phyloP scores from a whole-genome alignment of 108 stramenopile genomes.

The Cyclotella baltica region DNA sequence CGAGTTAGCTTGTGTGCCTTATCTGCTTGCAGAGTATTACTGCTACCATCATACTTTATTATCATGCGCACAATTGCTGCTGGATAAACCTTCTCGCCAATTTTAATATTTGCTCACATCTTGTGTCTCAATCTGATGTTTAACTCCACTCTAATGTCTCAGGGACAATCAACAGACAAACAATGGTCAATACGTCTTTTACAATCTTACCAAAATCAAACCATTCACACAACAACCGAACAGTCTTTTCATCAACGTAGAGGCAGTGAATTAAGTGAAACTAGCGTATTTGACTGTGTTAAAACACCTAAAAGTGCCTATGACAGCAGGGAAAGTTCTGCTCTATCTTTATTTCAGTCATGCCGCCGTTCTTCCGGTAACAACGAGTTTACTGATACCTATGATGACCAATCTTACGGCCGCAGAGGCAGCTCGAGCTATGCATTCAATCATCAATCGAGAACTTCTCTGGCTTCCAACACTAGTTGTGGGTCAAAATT shows the following conservation, averaged over 20 bases:
- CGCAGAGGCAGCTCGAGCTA: neutral
- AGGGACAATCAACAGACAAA: slow-evolving; percentile 5
- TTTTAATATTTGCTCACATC: neutral
- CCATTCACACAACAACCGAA: neutral
- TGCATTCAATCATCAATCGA: slow-evolving; percentile 9
- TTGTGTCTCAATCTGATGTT: neutral
- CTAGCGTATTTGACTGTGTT: slow-evolving; percentile 43
- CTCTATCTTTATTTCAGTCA: slow-evolving; percentile 26
- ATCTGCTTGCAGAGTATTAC: too few relatives aligned
- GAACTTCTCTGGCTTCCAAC: slow-evolving; percentile 11
- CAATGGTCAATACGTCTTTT: neutral
- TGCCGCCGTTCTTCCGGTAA: slow-evolving; percentile 27
- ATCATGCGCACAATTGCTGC: too few relatives aligned
- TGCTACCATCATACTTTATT: too few relatives aligned
- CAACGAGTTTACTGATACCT: slow-evolving; percentile 10
- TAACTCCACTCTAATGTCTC: neutral
- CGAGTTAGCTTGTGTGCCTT: too few relatives aligned
- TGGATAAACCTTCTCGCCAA: too few relatives aligned
- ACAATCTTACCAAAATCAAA: slow-evolving; percentile 1
- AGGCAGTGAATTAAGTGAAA: neutral
- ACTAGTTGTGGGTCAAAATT: neutral
- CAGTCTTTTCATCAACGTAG: neutral
- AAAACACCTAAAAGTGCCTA: neutral
- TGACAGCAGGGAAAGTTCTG: slow-evolving; percentile 7
- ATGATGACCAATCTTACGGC: slow-evolving; percentile 9